phyloP scores from a whole-genome alignment of 1,284 basidiomycete species.

The Mrakiaceae sp. region DNA sequence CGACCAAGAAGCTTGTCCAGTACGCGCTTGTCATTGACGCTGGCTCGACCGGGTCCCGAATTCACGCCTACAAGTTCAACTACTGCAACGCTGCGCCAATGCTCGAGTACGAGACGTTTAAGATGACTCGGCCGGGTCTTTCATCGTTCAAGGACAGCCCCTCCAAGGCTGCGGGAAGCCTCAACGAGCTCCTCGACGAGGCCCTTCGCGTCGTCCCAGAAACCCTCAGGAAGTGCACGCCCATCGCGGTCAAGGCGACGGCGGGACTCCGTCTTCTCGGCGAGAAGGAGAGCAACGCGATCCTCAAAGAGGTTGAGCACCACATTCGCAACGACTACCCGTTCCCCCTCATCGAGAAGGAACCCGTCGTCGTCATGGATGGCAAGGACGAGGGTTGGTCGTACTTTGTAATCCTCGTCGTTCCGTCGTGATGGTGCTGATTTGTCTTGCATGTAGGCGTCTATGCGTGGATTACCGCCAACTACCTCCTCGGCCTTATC shows the following conservation, averaged over 20 bases:
- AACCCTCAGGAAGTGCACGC: slow-evolving; percentile 59
- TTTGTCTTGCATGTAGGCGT: slow-evolving; percentile 39
- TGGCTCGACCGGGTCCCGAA: slow-evolving; percentile 90
- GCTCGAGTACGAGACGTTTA: slow-evolving; percentile 91
- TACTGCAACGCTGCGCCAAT: slow-evolving; percentile 67
- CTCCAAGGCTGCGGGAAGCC: slow-evolving; percentile 62
- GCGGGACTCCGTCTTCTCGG: slow-evolving; percentile 78
- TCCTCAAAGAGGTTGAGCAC: slow-evolving; percentile 62
- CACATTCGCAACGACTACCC: slow-evolving; percentile 57
- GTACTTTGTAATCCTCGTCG: background rate
- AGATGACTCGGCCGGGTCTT: slow-evolving; percentile 68
- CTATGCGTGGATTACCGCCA: slow-evolving; percentile 96
- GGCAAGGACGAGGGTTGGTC: slow-evolving; percentile 75
- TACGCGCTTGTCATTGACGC: slow-evolving; percentile 97
- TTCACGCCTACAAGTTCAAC: slow-evolving; percentile 97
- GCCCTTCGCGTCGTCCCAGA: slow-evolving; percentile 68
- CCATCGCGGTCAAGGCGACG: slow-evolving; percentile 88
- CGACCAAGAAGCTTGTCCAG: slow-evolving; percentile 53
- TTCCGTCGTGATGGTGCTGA: background rate
- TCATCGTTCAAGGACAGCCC: slow-evolving; percentile 51
- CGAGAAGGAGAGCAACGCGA: slow-evolving; percentile 52
- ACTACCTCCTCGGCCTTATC: slow-evolving; percentile 74
- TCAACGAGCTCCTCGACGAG: slow-evolving; percentile 70
- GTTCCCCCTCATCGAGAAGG: slow-evolving; percentile 52
- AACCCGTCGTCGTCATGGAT: slow-evolving; percentile 80